phyloP scores from a whole-genome alignment of 78 protist species.

The Dictyostelium brefeldianum region DNA sequence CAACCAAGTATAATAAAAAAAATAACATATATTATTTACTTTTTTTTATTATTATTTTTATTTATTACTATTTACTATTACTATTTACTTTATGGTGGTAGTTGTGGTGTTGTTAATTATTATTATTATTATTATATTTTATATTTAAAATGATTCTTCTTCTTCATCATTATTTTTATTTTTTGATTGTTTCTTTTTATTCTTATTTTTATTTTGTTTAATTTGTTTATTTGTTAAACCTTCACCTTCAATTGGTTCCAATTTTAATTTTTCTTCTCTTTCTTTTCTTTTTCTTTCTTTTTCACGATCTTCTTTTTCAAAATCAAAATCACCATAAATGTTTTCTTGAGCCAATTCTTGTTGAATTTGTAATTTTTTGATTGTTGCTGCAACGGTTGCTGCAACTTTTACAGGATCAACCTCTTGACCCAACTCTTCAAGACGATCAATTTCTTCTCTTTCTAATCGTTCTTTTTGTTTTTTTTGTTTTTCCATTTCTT shows the following conservation, averaged over 20 bases:
- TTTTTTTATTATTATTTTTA: not conserved
- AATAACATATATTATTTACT: not conserved
- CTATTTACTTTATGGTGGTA: not conserved
- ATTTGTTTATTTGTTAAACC: constrained; percentile 32
- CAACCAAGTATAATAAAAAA: not conserved
- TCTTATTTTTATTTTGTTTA: constrained; percentile 12
- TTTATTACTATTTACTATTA: too few relatives aligned
- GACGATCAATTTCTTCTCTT: constrained; percentile 19
- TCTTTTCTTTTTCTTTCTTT: not conserved
- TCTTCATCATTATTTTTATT: not conserved
- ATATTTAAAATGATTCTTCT: not conserved
- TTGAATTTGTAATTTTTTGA: not conserved
- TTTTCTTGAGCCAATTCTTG: not conserved
- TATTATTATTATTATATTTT: not conserved
- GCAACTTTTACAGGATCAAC: not conserved
- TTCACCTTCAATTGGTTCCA: not conserved
- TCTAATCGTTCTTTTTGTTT: not conserved
- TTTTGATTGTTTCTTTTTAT: constrained; percentile 2
- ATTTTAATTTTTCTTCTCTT: not conserved
- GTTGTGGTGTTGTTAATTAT: not conserved
- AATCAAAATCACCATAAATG: not conserved
- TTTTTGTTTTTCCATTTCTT: not conserved
- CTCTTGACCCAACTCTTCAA: not conserved
- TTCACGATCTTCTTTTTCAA: not conserved
- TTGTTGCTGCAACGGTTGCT: not conserved